Percentiles rank a stretch among this genome's conserved stretches.
Conservation (phyloP, 1,284 basidiomycete species). For the Apiotrichum gamsii region DNA sequence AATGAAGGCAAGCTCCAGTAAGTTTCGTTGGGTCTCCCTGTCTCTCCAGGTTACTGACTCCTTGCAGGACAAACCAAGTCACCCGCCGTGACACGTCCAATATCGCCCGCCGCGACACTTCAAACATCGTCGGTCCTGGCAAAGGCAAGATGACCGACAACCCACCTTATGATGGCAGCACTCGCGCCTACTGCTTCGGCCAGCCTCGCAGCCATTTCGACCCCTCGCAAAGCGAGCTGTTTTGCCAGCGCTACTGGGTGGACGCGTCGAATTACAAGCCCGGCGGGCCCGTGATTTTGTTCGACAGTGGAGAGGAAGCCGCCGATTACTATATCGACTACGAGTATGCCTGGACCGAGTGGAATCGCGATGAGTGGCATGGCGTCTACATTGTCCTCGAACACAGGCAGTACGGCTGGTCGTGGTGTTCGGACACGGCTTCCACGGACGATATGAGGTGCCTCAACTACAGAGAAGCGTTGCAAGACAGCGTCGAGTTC, state of each 20-base stretch:
- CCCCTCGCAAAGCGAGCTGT: conserved; percentile 33
- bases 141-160: conserved; percentile 3
- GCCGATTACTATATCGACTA: conserved; percentile 26
- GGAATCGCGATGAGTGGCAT: conserved; percentile 71
- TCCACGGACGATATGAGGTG: too few species aligned
- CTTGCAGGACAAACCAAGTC: too few species aligned
- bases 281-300: conserved; percentile 67
- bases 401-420: conserved; percentile 66
- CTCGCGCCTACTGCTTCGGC: conserved; percentile 56
- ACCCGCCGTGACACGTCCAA: too few species aligned
- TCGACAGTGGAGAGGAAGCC: conserved; percentile 74
- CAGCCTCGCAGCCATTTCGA: conserved; percentile 73
- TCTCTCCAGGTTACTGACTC: too few species aligned
- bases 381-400: conserved; percentile 80
- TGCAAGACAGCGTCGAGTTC: conserved; percentile 86
- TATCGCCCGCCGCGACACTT: too few species aligned
- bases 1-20: too few species aligned
- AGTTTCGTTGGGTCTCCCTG: too few species aligned
- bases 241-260: conserved; percentile 67
- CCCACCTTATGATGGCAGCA: conserved; percentile 10
- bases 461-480: conserved; percentile 79
- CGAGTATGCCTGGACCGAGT: conserved; percentile 62
- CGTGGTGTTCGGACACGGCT: too few species aligned
- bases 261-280: conserved; percentile 69
- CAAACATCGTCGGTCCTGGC: too few species aligned